Evolutionary conservation across 352 stramenopile species (phyloP), one percentile per base, ranked within the genome.

Genomic region (Plasmopara halstedii): DNA sequence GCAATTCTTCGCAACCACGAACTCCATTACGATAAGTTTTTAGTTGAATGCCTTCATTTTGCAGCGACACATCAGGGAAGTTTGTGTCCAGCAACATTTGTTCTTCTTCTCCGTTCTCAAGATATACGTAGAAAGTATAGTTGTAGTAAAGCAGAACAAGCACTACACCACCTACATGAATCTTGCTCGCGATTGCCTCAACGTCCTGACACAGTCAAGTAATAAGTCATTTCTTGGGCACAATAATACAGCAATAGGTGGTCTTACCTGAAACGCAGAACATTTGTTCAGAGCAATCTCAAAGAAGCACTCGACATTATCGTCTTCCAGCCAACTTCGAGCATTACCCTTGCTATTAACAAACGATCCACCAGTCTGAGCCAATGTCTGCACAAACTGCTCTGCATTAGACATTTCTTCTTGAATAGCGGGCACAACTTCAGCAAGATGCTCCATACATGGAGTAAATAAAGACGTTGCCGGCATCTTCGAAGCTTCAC

Each of bases 111-210:
- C 81, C 85, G 40, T 81, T 88, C 51, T 88, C 70, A 10, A 98
- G 58, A 42, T 89, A 83, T 15, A 97, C 72, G 65, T 96, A 97
- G 51, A 96, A 96, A 7, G 73, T 95, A 42, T 78, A 84, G 53
- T 93, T 71, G 55, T 89, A 97, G 62, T 95, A 96, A n/a, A 97
- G 80, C 52, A 89, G 64, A 9, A 97, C 90, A 18, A 95, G 70
- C 47, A 98, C 83, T 22, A 98, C 71, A 6, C 83, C 88, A 20
- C 77, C 83, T 11, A 96, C 71, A 62, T 98, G 97, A 20, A 85
- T 84, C 65, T 98, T 98, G 55, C 77, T 96, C n/a, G 87, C 89
- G 49, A 97, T 88, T 9, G 95, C 71, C 55, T 98, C 89, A 20
- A 97, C 83, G 37, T 95, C 79, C 66, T 92, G 53, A 19, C 25